Conservation (phyloP, 371 early-diverging fungal species). For the Dentiscutata heterogama region DNA sequence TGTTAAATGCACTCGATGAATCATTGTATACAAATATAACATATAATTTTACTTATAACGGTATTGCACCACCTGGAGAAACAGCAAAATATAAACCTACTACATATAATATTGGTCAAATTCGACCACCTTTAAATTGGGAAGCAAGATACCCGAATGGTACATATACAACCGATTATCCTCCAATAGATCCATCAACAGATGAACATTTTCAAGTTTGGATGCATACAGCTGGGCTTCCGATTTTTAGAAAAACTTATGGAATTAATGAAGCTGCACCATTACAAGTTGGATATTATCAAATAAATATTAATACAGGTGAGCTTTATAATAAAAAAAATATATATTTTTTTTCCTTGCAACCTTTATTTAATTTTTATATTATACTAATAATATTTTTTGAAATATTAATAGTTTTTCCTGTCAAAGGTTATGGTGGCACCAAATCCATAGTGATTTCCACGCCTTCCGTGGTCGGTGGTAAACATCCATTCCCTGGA, state of each 20-base stretch:
- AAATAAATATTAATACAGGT: slow-evolving; percentile 74
- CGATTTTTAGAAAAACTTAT: slow-evolving; percentile 97
- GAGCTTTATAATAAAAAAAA: slow-evolving; percentile 39
- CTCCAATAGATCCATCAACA: slow-evolving; percentile 74
- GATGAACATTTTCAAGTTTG: slow-evolving; percentile 96
- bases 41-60: slow-evolving; percentile 66
- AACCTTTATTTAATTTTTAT: neutral
- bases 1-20: too few relatives aligned
- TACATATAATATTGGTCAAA: slow-evolving; percentile 61
- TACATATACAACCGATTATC: slow-evolving; percentile 62
- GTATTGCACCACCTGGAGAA: slow-evolving; percentile 94
- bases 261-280: slow-evolving; percentile 72
- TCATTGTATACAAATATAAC: slow-evolving; percentile 40
- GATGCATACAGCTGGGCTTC: slow-evolving; percentile 97
- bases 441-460: slow-evolving; percentile 93
- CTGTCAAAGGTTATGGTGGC: slow-evolving; percentile 83
- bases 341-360: neutral
- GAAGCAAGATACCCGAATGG: slow-evolving; percentile 66
- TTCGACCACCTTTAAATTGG: slow-evolving; percentile 88
- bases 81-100: slow-evolving; percentile 73
- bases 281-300: slow-evolving; percentile 74
- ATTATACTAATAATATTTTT: neutral
- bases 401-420: slow-evolving; percentile 70
- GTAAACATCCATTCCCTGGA: slow-evolving; percentile 95
- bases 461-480: slow-evolving; percentile 91